These are phyloP conservation scores for Fusarium guadeloupense DNA, from an alignment of 2,329 filamentous ascomycete genomes.

Conservation along the genomic window DNA sequence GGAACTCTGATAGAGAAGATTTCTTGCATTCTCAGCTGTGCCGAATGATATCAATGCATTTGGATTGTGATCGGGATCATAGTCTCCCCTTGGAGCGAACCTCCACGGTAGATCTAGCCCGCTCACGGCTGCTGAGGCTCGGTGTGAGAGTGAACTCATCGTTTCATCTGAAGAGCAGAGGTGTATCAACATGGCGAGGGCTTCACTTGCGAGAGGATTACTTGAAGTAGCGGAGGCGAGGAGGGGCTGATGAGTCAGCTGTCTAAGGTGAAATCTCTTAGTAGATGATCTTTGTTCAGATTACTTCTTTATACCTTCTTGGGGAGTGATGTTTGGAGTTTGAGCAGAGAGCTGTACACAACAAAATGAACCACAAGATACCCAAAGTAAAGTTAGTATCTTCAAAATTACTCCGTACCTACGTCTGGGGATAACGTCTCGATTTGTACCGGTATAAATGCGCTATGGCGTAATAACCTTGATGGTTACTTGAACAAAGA, in stretches of 20 bases:
- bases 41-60: slow-evolving; percentile 58
- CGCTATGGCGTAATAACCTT: slow-evolving; percentile 9
- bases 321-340: not conserved
- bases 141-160: slow-evolving; percentile 32
- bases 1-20: not conserved
- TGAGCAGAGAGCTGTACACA: not conserved
- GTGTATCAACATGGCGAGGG: slow-evolving; percentile 21
- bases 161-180: slow-evolving; percentile 17
- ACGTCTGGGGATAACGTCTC: not conserved
- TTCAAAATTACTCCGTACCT: too few species aligned
- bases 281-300: slow-evolving; percentile 1
- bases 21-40: slow-evolving; percentile 57
- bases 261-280: not conserved
- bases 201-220: not conserved
- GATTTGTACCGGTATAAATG: not conserved
- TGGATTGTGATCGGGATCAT: slow-evolving; percentile 51
- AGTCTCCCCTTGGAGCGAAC: slow-evolving; percentile 47
- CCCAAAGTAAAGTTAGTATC: too few species aligned
- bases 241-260: slow-evolving; percentile 34
- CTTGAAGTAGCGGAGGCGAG: not conserved
- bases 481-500: not conserved
- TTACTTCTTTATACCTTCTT: not conserved
- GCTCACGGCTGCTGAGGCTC: slow-evolving; percentile 38
- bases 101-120: slow-evolving; percentile 46
- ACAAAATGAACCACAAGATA: not conserved